Conservation (phyloP, 2,329 filamentous ascomycete genomes). For the Ceratocystiopsis minuta region DNA sequence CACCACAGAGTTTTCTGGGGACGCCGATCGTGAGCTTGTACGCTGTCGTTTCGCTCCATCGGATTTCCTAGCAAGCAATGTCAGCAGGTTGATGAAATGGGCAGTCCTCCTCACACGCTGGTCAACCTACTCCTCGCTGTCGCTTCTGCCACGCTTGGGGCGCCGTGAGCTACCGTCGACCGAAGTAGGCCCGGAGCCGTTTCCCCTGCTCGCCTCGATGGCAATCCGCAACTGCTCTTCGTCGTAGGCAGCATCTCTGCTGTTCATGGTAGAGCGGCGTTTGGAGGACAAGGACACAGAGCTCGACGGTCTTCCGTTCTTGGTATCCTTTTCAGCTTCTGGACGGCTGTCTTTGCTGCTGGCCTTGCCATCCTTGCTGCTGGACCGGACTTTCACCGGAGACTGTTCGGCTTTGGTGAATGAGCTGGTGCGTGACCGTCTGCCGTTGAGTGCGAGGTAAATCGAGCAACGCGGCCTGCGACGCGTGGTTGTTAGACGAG, state of each 20-base stretch:
- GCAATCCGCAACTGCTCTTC: conserved; percentile 84
- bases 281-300: conserved; percentile 46
- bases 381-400: conserved; percentile 21
- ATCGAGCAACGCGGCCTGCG: conserved; percentile 47
- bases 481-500: conserved; percentile 19
- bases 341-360: conserved; percentile 1
- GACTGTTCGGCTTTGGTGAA: conserved; percentile 36
- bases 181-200: conserved; percentile 30
- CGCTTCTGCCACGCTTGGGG: conserved; percentile 69
- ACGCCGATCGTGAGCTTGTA: conserved; percentile 56
- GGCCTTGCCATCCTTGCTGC: conserved; percentile 36
- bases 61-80: conserved; percentile 36
- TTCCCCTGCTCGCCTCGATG: conserved; percentile 87
- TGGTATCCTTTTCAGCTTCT: conserved; percentile 3
- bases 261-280: conserved; percentile 92
- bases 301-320: conserved; percentile 26
- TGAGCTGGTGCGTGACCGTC: conserved; percentile 44
- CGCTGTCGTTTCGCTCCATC: conserved; percentile 64
- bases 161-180: conserved; percentile 39
- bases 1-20: conserved; percentile 28
- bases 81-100: too few relatives aligned
- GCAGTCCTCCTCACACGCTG: too few relatives aligned
- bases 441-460: conserved; percentile 41
- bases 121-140: conserved; percentile 74
- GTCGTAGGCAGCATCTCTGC: conserved; percentile 83